Percentiles rank a stretch among this genome's conserved stretches.
phyloP scores from a whole-genome alignment of 768 basidiomycete genomes.

The Tricholoma flavovirens region DNA sequence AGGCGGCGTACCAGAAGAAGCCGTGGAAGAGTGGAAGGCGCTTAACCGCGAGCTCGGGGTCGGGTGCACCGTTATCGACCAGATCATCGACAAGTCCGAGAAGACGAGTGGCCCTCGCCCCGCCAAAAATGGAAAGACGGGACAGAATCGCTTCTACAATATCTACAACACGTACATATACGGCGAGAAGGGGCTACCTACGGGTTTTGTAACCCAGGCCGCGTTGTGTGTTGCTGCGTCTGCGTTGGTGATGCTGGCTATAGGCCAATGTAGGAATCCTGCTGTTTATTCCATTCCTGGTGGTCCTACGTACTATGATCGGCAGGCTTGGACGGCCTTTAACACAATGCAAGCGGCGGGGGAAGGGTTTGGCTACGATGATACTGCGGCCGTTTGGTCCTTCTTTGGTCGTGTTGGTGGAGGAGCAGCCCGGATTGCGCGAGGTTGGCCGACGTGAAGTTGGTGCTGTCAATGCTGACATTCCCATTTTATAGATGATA shows the following conservation, averaged over 20 bases:
- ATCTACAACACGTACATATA: slow-evolving; percentile 76
- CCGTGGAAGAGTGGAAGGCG: slow-evolving; percentile 70
- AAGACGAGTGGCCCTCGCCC: slow-evolving; percentile 14
- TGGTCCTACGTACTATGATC: slow-evolving; percentile 69
- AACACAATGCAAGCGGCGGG: slow-evolving; percentile 65
- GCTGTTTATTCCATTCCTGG: slow-evolving; percentile 50
- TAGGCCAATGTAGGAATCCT: slow-evolving; percentile 56
- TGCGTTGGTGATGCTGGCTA: slow-evolving; percentile 53
- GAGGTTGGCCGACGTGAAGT: slow-evolving; percentile 69
- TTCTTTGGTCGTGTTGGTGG: slow-evolving; percentile 67
- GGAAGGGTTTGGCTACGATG: slow-evolving; percentile 61
- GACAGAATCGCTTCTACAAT: slow-evolving; percentile 66
- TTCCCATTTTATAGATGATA: neutral
- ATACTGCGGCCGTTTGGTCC: slow-evolving; percentile 60
- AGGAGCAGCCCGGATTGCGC: slow-evolving; percentile 68
- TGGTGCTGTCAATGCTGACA: neutral
- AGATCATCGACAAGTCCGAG: slow-evolving; percentile 43
- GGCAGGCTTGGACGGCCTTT: slow-evolving; percentile 74
- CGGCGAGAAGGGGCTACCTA: slow-evolving; percentile 34
- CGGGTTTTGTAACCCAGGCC: slow-evolving; percentile 38
- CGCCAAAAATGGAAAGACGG: slow-evolving; percentile 16
- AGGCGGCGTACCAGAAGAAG: slow-evolving; percentile 60
- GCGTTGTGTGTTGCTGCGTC: slow-evolving; percentile 58
- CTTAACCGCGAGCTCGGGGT: slow-evolving; percentile 77
- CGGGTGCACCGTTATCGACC: slow-evolving; percentile 72